Evolutionary conservation across 192 early-diverging fungal genomes (phyloP), one percentile per base, ranked within the genome.

Genomic region (Backusella circina): DNA sequence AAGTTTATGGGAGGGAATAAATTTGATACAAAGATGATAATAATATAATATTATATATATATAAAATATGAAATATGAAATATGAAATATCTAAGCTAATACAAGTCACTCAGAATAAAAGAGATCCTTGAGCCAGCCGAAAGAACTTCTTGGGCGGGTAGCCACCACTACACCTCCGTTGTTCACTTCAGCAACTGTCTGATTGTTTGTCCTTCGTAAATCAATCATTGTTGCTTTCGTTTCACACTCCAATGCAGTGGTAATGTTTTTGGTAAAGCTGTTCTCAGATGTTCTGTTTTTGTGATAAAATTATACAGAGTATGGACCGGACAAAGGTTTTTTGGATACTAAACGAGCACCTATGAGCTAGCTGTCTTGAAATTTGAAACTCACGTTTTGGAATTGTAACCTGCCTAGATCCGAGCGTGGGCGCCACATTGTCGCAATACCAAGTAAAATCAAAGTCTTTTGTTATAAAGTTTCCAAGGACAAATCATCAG

Each of bases 351-450:
- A 6, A 1, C 37, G 71, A 13, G 8, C 72, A n/a, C n/a, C n/a
- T n/a, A n/a, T n/a, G n/a, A n/a, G n/a, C n/a, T n/a, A n/a, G n/a
- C n/a, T n/a, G n/a, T n/a, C n/a, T n/a, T n/a, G n/a, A n/a, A n/a
- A n/a, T n/a, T n/a, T n/a, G n/a, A n/a, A n/a, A n/a, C n/a, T n/a
- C n/a, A n/a, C n/a, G n/a, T n/a, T n/a, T n/a, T n/a, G n/a, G n/a
- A n/a, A n/a, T n/a, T n/a, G n/a, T n/a, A n/a, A n/a, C n/a, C n/a
- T n/a, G n/a, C n/a, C n/a, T n/a, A n/a, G n/a, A n/a, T n/a, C n/a
- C n/a, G n/a, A 2, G 66, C 72, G 15, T 23, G 72, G 72, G 35
- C 72, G 32, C 72, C 72, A 74, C 72, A 74, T 65, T 1, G 72
- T 74, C 2, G 31, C 35, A 13, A 74, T 74, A 8, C 72, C 65